phyloP scores from a whole-genome alignment of 169 alveolate species.

The Cryptosporidium sp. region DNA sequence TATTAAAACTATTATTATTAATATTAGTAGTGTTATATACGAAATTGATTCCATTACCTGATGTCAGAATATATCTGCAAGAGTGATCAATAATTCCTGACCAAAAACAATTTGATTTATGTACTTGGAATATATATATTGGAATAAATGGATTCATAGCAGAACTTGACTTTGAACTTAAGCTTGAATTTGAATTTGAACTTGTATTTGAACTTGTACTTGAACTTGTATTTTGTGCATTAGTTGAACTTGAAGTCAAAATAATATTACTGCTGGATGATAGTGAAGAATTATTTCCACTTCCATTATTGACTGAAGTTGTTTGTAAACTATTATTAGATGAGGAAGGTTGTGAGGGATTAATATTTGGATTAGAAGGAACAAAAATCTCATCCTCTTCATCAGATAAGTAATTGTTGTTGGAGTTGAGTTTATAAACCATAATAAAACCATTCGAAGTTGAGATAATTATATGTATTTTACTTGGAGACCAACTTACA shows the following conservation, averaged over 20 bases:
- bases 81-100: constrained; percentile 41
- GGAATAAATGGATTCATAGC: constrained; percentile 38
- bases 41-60: constrained; percentile 38
- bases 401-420: neutral
- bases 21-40: neutral
- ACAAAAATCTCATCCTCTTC: constrained; percentile 5
- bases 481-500: constrained; percentile 69
- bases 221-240: too few species aligned
- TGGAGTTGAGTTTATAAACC: constrained; percentile 30
- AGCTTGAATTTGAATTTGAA: neutral
- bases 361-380: too few species aligned
- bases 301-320: too few species aligned
- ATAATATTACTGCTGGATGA: neutral
- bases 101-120: constrained; percentile 43
- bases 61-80: constrained; percentile 47
- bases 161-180: neutral
- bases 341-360: neutral
- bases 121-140: constrained; percentile 2
- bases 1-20: neutral
- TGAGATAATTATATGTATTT: constrained; percentile 30
- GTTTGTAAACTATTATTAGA: neutral
- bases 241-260: neutral
- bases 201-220: neutral
- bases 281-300: neutral
- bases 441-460: constrained; percentile 54